phyloP scores from a whole-genome alignment of 163 green algal genomes.

The Scenedesmus sp. region DNA sequence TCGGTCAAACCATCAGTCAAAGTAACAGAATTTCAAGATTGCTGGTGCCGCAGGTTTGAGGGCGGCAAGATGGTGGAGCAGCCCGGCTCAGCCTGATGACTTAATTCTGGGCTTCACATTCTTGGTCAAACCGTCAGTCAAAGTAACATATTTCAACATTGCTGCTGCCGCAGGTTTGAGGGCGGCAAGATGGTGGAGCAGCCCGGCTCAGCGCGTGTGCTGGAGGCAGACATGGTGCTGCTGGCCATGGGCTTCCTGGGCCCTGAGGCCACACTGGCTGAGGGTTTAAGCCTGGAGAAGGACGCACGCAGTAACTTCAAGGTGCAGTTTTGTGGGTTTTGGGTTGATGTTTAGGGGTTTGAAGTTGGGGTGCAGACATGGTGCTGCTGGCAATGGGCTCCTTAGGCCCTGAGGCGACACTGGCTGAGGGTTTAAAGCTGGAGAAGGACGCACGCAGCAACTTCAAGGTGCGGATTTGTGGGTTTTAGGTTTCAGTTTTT shows the following conservation, averaged over 20 bases:
- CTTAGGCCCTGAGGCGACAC: constrained; percentile 91
- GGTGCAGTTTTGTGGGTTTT: constrained; percentile 45
- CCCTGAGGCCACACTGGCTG: constrained; percentile 89
- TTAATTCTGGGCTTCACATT: too few relatives aligned
- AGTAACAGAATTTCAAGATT: too few relatives aligned
- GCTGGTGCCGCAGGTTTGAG: not conserved
- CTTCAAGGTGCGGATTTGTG: constrained; percentile 83
- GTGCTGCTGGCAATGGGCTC: constrained; percentile 87
- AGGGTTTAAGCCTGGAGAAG: constrained; percentile 82
- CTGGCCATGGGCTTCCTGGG: constrained; percentile 98
- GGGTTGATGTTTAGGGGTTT: not conserved
- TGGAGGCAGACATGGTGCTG: constrained; percentile 94
- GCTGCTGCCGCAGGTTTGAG: constrained; percentile 26
- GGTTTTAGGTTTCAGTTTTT: not conserved
- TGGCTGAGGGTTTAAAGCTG: too few relatives aligned
- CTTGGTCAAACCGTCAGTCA: too few relatives aligned
- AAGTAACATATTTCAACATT: too few relatives aligned
- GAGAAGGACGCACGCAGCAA: constrained; percentile 90
- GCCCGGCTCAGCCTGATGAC: too few relatives aligned
- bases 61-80: not conserved
- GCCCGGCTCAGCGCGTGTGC: constrained; percentile 71
- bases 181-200: constrained; percentile 78
- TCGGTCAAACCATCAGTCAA: too few relatives aligned
- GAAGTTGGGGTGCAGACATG: not conserved
- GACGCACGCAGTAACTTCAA: constrained; percentile 97